A percentile compares a stretch with the other conserved stretches of the same genome.
Evolutionary conservation across 1,284 basidiomycete genomes (phyloP).

Genomic region (Pholiota adiposa): DNA sequence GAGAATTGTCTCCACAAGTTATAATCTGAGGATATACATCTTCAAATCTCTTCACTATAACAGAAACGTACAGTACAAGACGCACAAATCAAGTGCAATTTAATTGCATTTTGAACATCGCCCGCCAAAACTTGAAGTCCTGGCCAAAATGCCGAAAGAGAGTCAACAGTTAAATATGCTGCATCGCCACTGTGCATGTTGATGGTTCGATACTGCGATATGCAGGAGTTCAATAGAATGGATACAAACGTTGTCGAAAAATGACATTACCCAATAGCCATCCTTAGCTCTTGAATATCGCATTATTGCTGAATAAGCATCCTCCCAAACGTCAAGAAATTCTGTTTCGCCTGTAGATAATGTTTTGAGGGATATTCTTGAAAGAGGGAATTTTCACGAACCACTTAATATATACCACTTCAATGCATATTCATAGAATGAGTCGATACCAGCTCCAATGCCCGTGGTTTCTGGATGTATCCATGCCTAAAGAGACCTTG

Average conservation of each 20-base stretch:
- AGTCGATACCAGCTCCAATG: conserved; percentile 92
- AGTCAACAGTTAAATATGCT: conserved; percentile 77
- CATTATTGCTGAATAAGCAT: conserved; percentile 89
- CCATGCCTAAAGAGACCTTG: conserved; percentile 54
- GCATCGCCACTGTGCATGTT: conserved; percentile 78
- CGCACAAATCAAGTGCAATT: conserved; percentile 82
- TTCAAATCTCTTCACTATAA: conserved; percentile 1
- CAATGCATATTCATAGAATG: conserved; percentile 91
- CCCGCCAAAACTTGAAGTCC: conserved; percentile 89
- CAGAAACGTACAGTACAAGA: conserved; percentile 17
- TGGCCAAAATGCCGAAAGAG: conserved; percentile 87
- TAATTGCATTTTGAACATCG: conserved; percentile 88
- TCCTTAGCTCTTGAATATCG: conserved; percentile 80
- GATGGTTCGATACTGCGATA: conserved; percentile 80
- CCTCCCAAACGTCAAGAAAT: conserved; percentile 92
- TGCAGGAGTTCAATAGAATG: background rate
- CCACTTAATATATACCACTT: conserved; percentile 91
- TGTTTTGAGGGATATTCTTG: background rate
- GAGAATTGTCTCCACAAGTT: conserved; percentile 87
- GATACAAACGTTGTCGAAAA: background rate
- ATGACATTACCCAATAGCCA: conserved; percentile 79
- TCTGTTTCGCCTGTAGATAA: conserved; percentile 72
- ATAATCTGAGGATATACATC: conserved; percentile 61
- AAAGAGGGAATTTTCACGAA: conserved; percentile 38
- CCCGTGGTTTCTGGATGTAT: conserved; percentile 74